These are phyloP conservation scores for Penstemon newberryi DNA, from an alignment of 257 asterid genomes.

Conservation along the genomic window DNA sequence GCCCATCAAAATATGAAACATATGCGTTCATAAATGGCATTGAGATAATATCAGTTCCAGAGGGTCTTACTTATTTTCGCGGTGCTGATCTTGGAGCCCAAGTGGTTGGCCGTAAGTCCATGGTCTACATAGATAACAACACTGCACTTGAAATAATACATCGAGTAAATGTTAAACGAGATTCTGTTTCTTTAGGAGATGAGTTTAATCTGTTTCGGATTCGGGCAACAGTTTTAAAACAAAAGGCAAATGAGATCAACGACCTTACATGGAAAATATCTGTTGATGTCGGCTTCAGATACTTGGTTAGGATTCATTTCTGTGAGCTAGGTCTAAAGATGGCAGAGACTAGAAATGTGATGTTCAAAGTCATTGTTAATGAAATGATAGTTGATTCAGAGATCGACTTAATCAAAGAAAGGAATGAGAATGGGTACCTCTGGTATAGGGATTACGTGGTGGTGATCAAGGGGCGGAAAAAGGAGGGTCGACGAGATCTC, in stretches of 20 bases:
- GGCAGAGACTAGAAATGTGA: slow-evolving; percentile 27
- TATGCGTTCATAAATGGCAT: slow-evolving; percentile 44
- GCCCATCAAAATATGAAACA: slow-evolving; percentile 1
- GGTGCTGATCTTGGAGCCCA: slow-evolving; percentile 21
- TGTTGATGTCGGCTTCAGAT: slow-evolving; percentile 52
- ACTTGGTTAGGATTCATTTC: slow-evolving; percentile 57
- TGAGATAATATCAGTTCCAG: slow-evolving; percentile 31
- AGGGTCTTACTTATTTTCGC: slow-evolving; percentile 21
- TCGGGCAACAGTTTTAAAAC: slow-evolving; percentile 34
- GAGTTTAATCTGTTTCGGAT: slow-evolving; percentile 36
- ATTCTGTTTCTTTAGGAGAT: slow-evolving; percentile 21
- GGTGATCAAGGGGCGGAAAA: slow-evolving; percentile 46
- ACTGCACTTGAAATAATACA: slow-evolving; percentile 50
- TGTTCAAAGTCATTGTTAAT: slow-evolving; percentile 40
- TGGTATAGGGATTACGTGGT: slow-evolving; percentile 46
- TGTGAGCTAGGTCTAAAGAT: slow-evolving; percentile 39
- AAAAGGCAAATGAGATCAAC: slow-evolving; percentile 18
- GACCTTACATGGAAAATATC: slow-evolving; percentile 40
- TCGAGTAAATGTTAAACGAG: slow-evolving; percentile 38
- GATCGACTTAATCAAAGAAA: slow-evolving; percentile 36
- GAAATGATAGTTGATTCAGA: slow-evolving; percentile 36
- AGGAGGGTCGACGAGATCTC: slow-evolving; percentile 40
- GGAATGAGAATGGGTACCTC: slow-evolving; percentile 25
- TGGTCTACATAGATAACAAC: slow-evolving; percentile 39
- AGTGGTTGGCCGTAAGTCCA: slow-evolving; percentile 27